These are phyloP conservation scores for Coemansia reversa DNA, from an alignment of 192 early-diverging fungal genomes.

Conservation along the genomic window DNA sequence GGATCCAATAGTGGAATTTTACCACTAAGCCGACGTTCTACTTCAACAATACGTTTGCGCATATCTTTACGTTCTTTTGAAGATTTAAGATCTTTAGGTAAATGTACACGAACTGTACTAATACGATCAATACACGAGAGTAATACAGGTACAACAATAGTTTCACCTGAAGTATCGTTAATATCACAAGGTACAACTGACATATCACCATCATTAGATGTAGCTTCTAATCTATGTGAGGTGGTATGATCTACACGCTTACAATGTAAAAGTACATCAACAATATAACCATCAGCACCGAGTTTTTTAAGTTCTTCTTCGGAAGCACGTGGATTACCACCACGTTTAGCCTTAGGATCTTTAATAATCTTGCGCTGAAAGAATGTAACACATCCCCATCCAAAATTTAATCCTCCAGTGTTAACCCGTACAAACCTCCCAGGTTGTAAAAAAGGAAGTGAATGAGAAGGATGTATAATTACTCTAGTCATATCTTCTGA, in stretches of 20 bases:
- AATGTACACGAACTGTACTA: constrained; percentile 69
- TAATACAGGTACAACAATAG: constrained; percentile 75
- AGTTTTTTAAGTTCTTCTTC: constrained; percentile 36
- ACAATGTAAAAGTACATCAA: constrained; percentile 87
- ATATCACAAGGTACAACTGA: constrained; percentile 48
- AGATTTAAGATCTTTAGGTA: constrained; percentile 70
- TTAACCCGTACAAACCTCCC: constrained; percentile 76
- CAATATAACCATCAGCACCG: constrained; percentile 64
- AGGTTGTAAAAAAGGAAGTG: constrained; percentile 80
- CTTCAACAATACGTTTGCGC: constrained; percentile 66
- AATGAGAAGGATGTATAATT: constrained; percentile 76
- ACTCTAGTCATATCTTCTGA: constrained; percentile 69
- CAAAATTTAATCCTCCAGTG: constrained; percentile 72
- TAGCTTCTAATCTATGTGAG: constrained; percentile 25
- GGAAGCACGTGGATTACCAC: constrained; percentile 22
- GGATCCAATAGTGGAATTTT: constrained; percentile 88
- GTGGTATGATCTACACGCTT: constrained; percentile 19
- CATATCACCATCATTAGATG: constrained; percentile 23
- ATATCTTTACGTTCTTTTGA: constrained; percentile 59
- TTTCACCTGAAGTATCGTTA: constrained; percentile 55
- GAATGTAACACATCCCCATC: constrained; percentile 87
- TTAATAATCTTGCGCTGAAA: constrained; percentile 59
- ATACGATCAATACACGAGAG: constrained; percentile 72
- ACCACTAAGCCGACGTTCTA: constrained; percentile 68
- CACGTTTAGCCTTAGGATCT: constrained; percentile 14